A percentile compares a stretch with the other conserved stretches of the same genome.
phyloP scores from a whole-genome alignment of 805 yeast species.

The Zygosaccharomyces bailii region DNA sequence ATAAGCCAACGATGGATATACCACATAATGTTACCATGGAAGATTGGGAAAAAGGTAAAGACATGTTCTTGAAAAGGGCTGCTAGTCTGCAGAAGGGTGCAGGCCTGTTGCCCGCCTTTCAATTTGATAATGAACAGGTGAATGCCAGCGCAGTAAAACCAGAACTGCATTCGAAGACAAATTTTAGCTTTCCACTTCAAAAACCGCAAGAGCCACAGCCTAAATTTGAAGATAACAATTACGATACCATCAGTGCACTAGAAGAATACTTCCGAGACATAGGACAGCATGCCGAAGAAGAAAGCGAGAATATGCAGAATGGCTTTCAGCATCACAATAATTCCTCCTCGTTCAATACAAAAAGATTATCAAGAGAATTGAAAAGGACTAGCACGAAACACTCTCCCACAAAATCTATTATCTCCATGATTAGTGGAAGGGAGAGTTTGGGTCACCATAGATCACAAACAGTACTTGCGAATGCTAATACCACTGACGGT shows the following conservation, averaged over 20 bases:
- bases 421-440: conserved; percentile 28
- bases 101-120: conserved; percentile 21
- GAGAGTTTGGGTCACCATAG: conserved; percentile 18
- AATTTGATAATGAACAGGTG: conserved; percentile 9
- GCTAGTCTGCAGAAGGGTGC: conserved; percentile 13
- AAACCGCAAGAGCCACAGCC: neutral
- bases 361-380: conserved; percentile 17
- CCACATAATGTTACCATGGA: conserved; percentile 23
- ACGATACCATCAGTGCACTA: conserved; percentile 30
- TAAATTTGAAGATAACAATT: conserved; percentile 2
- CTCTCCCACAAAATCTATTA: conserved; percentile 36
- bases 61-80: conserved; percentile 17
- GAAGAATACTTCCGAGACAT: conserved; percentile 28
- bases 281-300: conserved; percentile 13
- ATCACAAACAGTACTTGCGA: conserved; percentile 15
- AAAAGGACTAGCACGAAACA: conserved; percentile 23
- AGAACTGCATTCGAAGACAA: conserved; percentile 9
- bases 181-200: conserved; percentile 25
- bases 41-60: conserved; percentile 27
- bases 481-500: conserved; percentile 14
- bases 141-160: conserved; percentile 1
- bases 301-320: conserved; percentile 22
- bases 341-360: conserved; percentile 18
- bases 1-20: conserved; percentile 11
- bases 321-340: conserved; percentile 25